Percentiles rank a stretch among this genome's conserved stretches.
Conservation (phyloP, 352 stramenopile genomes). For the Peronospora destructor region DNA sequence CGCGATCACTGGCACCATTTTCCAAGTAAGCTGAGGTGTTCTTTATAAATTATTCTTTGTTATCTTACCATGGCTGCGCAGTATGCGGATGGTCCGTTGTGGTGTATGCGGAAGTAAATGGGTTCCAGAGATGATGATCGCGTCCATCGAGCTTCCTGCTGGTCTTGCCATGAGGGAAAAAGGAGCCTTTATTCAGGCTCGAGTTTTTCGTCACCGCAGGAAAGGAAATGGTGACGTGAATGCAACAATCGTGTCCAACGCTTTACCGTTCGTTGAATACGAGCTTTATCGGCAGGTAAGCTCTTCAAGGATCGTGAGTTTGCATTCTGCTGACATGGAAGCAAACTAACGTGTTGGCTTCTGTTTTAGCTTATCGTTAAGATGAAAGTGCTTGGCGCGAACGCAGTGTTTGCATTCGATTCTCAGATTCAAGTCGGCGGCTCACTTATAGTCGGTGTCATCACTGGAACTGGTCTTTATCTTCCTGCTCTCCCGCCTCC, state of each 20-base stretch:
- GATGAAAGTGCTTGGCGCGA: slow-evolving; percentile 92
- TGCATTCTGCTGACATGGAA: too few species aligned
- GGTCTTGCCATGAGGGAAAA: slow-evolving; percentile 85
- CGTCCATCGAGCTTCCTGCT: slow-evolving; percentile 81
- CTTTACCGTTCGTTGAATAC: slow-evolving; percentile 96
- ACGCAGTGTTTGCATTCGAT: slow-evolving; percentile 93
- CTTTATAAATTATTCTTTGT: background rate
- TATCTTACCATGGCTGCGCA: slow-evolving; percentile 12
- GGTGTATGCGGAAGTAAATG: slow-evolving; percentile 95
- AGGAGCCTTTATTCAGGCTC: slow-evolving; percentile 93
- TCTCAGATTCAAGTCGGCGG: slow-evolving; percentile 89
- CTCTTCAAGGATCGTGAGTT: background rate
- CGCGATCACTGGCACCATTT: slow-evolving; percentile 91
- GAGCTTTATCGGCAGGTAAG: slow-evolving; percentile 93
- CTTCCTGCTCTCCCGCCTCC: slow-evolving; percentile 92
- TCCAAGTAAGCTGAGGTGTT: slow-evolving; percentile 61
- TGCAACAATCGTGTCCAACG: slow-evolving; percentile 90
- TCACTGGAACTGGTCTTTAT: slow-evolving; percentile 89
- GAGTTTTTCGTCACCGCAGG: slow-evolving; percentile 89
- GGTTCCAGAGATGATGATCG: slow-evolving; percentile 93
- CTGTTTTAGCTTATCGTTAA: slow-evolving; percentile 68
- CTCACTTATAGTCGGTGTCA: slow-evolving; percentile 84
- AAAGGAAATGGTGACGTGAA: slow-evolving; percentile 51
- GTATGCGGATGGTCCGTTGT: slow-evolving; percentile 96
- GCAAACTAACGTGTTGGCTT: slow-evolving; percentile 1